These are phyloP conservation scores for Verticillium dahliae DNA, from an alignment of 2,329 filamentous ascomycete genomes.

Conservation along the genomic window DNA sequence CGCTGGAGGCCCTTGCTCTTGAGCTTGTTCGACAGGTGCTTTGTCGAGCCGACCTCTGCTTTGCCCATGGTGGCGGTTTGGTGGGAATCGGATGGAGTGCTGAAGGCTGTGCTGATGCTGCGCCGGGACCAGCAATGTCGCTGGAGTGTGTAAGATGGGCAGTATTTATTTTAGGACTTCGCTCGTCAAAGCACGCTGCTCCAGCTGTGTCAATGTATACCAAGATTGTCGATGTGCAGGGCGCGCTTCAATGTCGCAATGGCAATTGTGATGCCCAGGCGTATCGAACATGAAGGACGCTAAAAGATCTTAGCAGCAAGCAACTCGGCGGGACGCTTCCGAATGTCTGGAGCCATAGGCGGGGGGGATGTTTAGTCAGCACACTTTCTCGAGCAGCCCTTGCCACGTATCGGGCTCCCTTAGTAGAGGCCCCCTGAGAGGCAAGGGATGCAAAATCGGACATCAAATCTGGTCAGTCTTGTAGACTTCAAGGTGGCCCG, in stretches of 20 bases:
- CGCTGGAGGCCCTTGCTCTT: constrained; percentile 74
- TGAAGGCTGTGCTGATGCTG: not conserved
- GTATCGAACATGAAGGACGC: not conserved
- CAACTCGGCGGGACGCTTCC: not conserved
- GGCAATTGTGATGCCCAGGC: not conserved
- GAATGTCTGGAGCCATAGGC: no score
- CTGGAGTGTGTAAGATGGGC: no score
- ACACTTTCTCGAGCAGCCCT: no score
- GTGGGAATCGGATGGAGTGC: not conserved
- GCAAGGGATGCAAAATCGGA: no score
- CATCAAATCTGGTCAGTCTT: no score
- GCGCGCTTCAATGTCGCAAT: not conserved
- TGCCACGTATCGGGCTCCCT: no score
- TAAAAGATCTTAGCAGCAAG: not conserved
- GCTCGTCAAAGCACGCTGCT: not conserved
- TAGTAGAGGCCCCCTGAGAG: no score
- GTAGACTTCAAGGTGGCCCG: no score
- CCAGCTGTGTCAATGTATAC: not conserved
- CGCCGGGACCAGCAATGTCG: not conserved
- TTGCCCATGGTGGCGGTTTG: constrained; percentile 64
- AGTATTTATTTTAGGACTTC: not conserved
- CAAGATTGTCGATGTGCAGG: not conserved
- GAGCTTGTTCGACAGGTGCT: constrained; percentile 84
- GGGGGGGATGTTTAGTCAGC: no score
- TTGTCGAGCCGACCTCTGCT: constrained; percentile 89